Percentiles rank a stretch among this genome's conserved stretches.
Conservation (phyloP, 345 rosid genomes). For the Streptanthus diversifolius region DNA sequence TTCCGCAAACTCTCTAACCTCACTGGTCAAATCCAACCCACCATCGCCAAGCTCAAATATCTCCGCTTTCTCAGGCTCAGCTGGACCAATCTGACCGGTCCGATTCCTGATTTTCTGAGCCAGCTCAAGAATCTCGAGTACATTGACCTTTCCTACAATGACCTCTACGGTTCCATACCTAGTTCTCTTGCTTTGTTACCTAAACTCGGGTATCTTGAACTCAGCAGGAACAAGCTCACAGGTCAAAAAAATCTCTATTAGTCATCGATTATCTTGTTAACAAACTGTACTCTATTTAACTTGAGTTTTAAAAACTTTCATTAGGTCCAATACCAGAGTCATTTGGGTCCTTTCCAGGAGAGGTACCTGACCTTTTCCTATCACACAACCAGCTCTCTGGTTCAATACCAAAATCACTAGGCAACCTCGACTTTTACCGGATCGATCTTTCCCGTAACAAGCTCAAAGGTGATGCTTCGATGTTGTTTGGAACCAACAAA, state of each 20-base stretch:
- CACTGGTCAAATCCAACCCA: constrained; percentile 53
- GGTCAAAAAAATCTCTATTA: neutral
- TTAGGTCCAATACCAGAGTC: constrained; percentile 57
- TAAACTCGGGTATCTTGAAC: constrained; percentile 22
- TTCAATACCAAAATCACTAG: constrained; percentile 50
- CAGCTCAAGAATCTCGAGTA: constrained; percentile 42
- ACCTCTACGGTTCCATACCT: constrained; percentile 53
- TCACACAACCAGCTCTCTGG: constrained; percentile 72
- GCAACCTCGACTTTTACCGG: constrained; percentile 38
- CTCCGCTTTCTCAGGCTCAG: constrained; percentile 50
- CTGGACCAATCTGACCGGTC: constrained; percentile 48
- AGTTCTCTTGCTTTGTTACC: constrained; percentile 44
- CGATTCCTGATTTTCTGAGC: constrained; percentile 45
- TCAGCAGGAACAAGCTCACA: constrained; percentile 18
- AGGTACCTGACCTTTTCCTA: constrained; percentile 35
- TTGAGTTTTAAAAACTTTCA: neutral
- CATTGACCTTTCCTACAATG: constrained; percentile 55
- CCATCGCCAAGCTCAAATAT: constrained; percentile 53
- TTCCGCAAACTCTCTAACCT: constrained; percentile 54
- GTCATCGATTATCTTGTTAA: neutral
- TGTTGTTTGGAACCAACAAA: constrained; percentile 57
- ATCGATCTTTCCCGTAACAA: constrained; percentile 61
- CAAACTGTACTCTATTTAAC: neutral
- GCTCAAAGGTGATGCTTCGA: constrained; percentile 59
- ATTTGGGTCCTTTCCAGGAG: constrained; percentile 41